These are phyloP conservation scores for Stipa capillata DNA, from an alignment of 176 grass and related monocot species.

Conservation along the genomic window DNA sequence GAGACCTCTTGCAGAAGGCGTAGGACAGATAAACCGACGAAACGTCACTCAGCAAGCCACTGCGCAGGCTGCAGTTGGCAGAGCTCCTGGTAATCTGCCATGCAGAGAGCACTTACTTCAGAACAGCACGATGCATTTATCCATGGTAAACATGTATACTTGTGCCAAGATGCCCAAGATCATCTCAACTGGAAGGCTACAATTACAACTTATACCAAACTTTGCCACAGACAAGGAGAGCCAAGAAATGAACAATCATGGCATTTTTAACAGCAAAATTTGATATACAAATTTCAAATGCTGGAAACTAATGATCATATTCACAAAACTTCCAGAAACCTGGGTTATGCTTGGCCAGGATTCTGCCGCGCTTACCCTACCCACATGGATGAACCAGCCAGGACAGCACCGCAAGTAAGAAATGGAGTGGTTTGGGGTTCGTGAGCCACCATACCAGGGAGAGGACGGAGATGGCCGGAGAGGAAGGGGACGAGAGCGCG, in stretches of 20 bases:
- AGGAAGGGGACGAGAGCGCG: slow-evolving; percentile 40
- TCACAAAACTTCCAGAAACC: neutral
- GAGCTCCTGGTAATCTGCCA: slow-evolving; percentile 49
- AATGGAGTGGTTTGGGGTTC: neutral
- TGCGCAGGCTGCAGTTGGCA: slow-evolving; percentile 52
- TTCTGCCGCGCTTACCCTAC: neutral
- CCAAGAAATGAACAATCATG: neutral
- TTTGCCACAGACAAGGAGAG: neutral
- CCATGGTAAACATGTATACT: neutral
- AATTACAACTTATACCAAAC: neutral
- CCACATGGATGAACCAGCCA: slow-evolving; percentile 12
- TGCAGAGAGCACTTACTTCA: neutral
- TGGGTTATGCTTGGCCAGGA: neutral
- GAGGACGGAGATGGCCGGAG: slow-evolving; percentile 53
- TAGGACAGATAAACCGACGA: slow-evolving; percentile 69
- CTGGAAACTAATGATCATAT: neutral
- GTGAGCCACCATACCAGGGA: slow-evolving; percentile 33
- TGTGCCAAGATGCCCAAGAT: neutral
- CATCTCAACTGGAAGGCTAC: neutral
- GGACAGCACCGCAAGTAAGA: neutral
- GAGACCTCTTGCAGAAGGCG: slow-evolving; percentile 65
- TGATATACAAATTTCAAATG: neutral
- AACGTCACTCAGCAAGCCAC: slow-evolving; percentile 50
- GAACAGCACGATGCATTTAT: neutral
- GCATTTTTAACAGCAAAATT: neutral